These are phyloP conservation scores for Carex arenaria DNA, from an alignment of 202 grass and related monocot species.

Conservation along the genomic window DNA sequence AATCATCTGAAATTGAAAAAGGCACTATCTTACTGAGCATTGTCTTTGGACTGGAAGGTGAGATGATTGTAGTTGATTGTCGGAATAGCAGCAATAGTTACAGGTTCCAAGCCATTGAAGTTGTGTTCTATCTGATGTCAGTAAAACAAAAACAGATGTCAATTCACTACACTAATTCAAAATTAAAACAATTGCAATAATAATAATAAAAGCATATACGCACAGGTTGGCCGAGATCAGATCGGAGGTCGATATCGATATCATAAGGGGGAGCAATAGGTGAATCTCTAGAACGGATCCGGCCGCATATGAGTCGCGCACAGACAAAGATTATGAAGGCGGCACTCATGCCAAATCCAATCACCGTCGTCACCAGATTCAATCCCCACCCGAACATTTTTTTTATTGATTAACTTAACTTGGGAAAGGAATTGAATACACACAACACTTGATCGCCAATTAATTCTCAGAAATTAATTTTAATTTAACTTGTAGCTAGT, in stretches of 20 bases:
- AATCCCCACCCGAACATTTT: slow-evolving; percentile 63
- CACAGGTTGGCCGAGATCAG: slow-evolving; percentile 59
- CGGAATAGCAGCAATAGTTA: slow-evolving; percentile 70
- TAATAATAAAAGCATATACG: background rate
- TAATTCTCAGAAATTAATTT: background rate
- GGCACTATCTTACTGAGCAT: slow-evolving; percentile 72
- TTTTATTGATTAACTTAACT: slow-evolving; percentile 11
- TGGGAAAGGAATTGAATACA: too few relatives aligned
- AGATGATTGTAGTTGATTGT: slow-evolving; percentile 59
- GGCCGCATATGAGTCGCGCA: slow-evolving; percentile 80
- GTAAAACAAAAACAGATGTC: background rate
- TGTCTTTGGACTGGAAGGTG: slow-evolving; percentile 67
- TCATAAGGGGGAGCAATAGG: slow-evolving; percentile 38
- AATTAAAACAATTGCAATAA: background rate
- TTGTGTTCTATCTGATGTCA: slow-evolving; percentile 55
- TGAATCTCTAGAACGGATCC: slow-evolving; percentile 41
- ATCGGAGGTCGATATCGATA: slow-evolving; percentile 69
- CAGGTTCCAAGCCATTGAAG: slow-evolving; percentile 72
- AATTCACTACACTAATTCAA: too few relatives aligned
- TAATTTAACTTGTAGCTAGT: too few relatives aligned
- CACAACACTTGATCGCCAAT: background rate
- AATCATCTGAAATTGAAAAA: background rate
- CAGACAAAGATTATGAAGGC: slow-evolving; percentile 97
- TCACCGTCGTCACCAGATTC: slow-evolving; percentile 93
- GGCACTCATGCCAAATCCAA: slow-evolving; percentile 95